phyloP scores from a whole-genome alignment of 75 land plant species.

The Pinus albicaulis region DNA sequence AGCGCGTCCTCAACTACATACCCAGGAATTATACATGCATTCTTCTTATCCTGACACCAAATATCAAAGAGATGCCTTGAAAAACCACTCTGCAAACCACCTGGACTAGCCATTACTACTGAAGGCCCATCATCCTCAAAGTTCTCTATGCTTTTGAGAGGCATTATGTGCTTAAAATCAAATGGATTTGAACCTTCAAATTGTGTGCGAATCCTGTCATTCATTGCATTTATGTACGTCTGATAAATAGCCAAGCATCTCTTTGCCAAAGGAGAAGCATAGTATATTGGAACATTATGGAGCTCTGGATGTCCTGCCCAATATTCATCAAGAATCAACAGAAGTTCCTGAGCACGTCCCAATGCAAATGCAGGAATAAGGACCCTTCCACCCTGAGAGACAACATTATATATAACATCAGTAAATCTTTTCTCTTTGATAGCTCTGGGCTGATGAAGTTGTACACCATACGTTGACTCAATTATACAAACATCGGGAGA shows the following conservation, averaged over 20 bases:
- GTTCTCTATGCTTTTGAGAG: constrained; percentile 78
- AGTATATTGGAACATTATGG: constrained; percentile 88
- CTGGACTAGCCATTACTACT: constrained; percentile 97
- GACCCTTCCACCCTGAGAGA: constrained; percentile 90
- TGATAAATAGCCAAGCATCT: constrained; percentile 92
- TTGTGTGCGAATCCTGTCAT: constrained; percentile 76
- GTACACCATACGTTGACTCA: constrained; percentile 99
- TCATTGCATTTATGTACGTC: constrained; percentile 97
- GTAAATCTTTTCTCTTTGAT: constrained; percentile 87
- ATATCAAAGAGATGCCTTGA: constrained; percentile 95
- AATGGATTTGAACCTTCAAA: constrained; percentile 86
- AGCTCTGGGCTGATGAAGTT: constrained; percentile 81
- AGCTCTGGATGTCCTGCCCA: constrained; percentile 95
- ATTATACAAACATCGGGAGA: constrained; percentile 97
- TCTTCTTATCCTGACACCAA: constrained; percentile 94
- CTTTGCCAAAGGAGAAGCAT: constrained; percentile 96
- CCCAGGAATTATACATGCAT: constrained; percentile 93
- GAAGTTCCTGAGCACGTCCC: constrained; percentile 93
- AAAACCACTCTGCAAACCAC: constrained; percentile 90
- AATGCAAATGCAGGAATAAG: constrained; percentile 95
- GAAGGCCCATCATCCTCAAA: constrained; percentile 90
- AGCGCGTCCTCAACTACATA: constrained; percentile 93
- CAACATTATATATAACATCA: constrained; percentile 69
- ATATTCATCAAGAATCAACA: constrained; percentile 92
- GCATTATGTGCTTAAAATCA: constrained; percentile 79